phyloP scores from a whole-genome alignment of 2,329 filamentous ascomycete species.

The Penicillium sclerotigenum region DNA sequence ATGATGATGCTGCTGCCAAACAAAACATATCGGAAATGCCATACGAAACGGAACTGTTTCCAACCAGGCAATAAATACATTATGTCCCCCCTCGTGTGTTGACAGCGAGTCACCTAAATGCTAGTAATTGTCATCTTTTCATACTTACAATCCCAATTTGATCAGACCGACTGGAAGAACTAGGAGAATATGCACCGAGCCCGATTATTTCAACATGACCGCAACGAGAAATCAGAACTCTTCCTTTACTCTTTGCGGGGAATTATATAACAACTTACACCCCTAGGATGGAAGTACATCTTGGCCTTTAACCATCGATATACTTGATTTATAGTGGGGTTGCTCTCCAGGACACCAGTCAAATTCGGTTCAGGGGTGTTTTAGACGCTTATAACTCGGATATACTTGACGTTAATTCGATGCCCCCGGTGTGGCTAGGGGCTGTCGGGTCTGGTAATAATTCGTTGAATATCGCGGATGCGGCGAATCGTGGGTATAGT shows the following conservation, averaged over 20 bases:
- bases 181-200: neutral
- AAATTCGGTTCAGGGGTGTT: slow-evolving; percentile 8
- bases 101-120: too few relatives aligned
- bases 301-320: neutral
- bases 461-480: slow-evolving; percentile 11
- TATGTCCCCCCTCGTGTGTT: too few relatives aligned
- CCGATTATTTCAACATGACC: neutral
- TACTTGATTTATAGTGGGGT: too few relatives aligned
- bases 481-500: neutral
- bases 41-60: too few relatives aligned
- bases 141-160: neutral
- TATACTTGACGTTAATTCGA: slow-evolving; percentile 7
- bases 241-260: neutral
- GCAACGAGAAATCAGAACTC: neutral
- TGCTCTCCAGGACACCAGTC: neutral
- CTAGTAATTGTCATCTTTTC: neutral
- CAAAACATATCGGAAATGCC: too few relatives aligned
- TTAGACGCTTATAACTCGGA: slow-evolving; percentile 19
- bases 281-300: neutral
- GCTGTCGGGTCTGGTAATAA: slow-evolving; percentile 19
- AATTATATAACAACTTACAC: neutral
- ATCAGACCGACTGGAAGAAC: neutral
- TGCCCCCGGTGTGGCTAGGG: slow-evolving; percentile 10
- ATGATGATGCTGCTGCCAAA: too few relatives aligned
- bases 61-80: too few relatives aligned